These are phyloP conservation scores for Trifolium repens DNA, from an alignment of 306 rosid species.

Conservation along the genomic window DNA sequence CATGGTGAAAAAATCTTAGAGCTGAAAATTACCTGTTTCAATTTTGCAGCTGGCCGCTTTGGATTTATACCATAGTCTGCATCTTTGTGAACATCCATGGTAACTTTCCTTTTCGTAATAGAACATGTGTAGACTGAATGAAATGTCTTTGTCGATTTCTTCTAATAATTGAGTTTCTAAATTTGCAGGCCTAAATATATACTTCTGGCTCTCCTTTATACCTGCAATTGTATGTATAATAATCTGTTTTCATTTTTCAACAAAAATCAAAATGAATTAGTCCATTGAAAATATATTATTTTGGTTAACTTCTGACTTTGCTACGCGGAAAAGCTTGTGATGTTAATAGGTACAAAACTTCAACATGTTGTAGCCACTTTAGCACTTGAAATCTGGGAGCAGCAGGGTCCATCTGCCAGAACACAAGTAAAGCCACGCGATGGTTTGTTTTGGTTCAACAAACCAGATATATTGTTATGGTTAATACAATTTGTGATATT, in stretches of 20 bases:
- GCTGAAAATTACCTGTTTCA: constrained; percentile 31
- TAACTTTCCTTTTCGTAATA: constrained; percentile 41
- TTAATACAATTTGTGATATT: constrained; percentile 93
- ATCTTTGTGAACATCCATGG: constrained; percentile 90
- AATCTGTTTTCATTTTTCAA: constrained; percentile 33
- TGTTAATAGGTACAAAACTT: constrained; percentile 95
- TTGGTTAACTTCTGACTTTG: constrained; percentile 38
- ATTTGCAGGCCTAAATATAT: constrained; percentile 79
- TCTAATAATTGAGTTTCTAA: constrained; percentile 26
- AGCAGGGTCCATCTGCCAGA: constrained; percentile 61
- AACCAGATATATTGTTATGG: constrained; percentile 74
- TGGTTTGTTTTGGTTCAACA: constrained; percentile 86
- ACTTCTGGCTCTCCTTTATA: constrained; percentile 97
- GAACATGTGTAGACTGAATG: background rate
- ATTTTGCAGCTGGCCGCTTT: constrained; percentile 85
- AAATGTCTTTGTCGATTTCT: constrained; percentile 39
- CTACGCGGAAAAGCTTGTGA: constrained; percentile 72
- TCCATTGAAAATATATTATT: background rate
- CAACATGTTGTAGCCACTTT: constrained; percentile 93
- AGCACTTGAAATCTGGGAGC: constrained; percentile 80
- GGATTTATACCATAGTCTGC: constrained; percentile 89
- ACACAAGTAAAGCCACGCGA: constrained; percentile 90
- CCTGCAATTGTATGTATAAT: constrained; percentile 82
- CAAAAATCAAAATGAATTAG: constrained; percentile 23
- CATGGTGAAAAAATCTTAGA: constrained; percentile 13